These are phyloP conservation scores for Rhodotorula sp. DNA, from an alignment of 1,284 basidiomycete genomes.

Conservation along the genomic window DNA sequence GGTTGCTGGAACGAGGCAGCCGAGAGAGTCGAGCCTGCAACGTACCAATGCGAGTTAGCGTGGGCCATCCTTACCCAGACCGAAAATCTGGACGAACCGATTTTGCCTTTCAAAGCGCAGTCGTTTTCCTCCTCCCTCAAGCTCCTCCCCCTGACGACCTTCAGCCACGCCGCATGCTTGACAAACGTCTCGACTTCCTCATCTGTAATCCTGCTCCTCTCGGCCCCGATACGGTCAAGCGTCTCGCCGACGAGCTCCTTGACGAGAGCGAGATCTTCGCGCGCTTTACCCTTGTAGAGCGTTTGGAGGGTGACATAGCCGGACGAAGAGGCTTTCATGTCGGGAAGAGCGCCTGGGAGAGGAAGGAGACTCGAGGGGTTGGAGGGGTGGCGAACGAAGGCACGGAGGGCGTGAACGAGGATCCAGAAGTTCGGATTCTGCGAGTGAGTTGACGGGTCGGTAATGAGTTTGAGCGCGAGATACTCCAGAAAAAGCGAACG, in stretches of 20 bases:
- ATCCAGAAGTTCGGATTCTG: constrained; percentile 71
- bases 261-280: constrained; percentile 60
- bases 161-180: constrained; percentile 81
- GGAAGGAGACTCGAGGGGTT: constrained; percentile 57
- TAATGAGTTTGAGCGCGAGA: background rate
- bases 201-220: constrained; percentile 52
- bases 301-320: constrained; percentile 77
- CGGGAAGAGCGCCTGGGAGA: constrained; percentile 71
- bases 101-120: constrained; percentile 47
- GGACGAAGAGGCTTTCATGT: constrained; percentile 90
- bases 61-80: background rate
- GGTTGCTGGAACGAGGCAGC: constrained; percentile 16
- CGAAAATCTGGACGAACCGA: constrained; percentile 56
- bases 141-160: constrained; percentile 68
- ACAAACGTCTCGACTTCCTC: constrained; percentile 74
- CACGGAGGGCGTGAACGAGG: constrained; percentile 72
- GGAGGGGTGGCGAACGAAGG: constrained; percentile 57
- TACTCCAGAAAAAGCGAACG: constrained; percentile 27
- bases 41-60: no score
- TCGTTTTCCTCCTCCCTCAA: constrained; percentile 60
- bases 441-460: background rate
- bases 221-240: constrained; percentile 44
- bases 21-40: constrained; percentile 11
- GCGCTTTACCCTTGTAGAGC: constrained; percentile 68
- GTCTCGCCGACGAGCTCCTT: constrained; percentile 46